Evolutionary conservation across 768 basidiomycete species (phyloP).

Genomic region (Cubamyces lactineus): DNA sequence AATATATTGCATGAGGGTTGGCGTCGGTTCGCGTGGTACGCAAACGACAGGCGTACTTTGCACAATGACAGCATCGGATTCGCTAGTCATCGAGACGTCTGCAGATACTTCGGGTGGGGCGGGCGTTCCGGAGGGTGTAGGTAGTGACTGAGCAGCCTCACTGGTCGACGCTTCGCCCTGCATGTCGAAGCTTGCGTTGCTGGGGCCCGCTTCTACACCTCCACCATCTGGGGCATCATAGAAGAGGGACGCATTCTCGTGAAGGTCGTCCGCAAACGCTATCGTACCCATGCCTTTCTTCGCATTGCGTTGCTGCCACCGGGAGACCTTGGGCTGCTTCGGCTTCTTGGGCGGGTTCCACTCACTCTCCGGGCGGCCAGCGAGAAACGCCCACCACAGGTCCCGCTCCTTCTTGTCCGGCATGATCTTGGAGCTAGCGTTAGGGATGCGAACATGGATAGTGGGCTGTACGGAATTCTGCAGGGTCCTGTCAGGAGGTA

Average conservation of each 20-base stretch:
- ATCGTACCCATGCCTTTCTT: conserved; percentile 37
- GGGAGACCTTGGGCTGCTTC: conserved; percentile 31
- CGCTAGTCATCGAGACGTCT: neutral
- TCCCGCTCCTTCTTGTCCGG: conserved; percentile 77
- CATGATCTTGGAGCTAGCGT: conserved; percentile 44
- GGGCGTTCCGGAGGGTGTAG: conserved; percentile 47
- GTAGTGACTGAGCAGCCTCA: conserved; percentile 42
- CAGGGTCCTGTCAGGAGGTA: conserved; percentile 3
- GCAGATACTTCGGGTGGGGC: conserved; percentile 9
- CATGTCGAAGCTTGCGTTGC: conserved; percentile 43
- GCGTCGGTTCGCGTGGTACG: conserved; percentile 57
- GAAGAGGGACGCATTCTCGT: conserved; percentile 15
- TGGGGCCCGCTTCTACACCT: conserved; percentile 20
- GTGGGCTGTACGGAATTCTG: conserved; percentile 74
- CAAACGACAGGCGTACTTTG: neutral
- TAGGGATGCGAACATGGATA: conserved; percentile 46
- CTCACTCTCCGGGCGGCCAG: conserved; percentile 65
- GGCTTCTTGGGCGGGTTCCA: conserved; percentile 61
- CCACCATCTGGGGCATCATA: conserved; percentile 21
- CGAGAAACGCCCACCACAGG: conserved; percentile 78
- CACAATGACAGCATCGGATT: neutral
- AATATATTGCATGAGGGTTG: conserved; percentile 56
- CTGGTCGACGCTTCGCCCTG: conserved; percentile 44
- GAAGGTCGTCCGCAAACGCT: conserved; percentile 39
- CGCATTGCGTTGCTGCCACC: conserved; percentile 21